These are phyloP conservation scores for Fusarium pseudocircinatum DNA, from an alignment of 2,329 filamentous ascomycete species.

Conservation along the genomic window DNA sequence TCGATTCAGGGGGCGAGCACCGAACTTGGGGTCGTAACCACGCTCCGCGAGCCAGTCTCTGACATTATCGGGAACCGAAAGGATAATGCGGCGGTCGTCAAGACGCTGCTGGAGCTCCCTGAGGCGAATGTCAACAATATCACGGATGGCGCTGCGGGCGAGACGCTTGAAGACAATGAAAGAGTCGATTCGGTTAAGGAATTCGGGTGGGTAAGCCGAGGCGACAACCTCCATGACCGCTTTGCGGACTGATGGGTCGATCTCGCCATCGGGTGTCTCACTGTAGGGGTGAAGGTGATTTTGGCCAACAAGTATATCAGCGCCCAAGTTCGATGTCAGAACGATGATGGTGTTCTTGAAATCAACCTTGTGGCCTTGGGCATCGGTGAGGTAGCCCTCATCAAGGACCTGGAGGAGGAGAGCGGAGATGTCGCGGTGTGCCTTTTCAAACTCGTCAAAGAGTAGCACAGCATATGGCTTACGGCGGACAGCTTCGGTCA, in stretches of 20 bases:
- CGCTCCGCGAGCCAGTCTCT: conserved; percentile 88
- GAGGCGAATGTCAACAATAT: conserved; percentile 93
- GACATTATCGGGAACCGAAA: conserved; percentile 76
- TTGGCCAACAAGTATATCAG: conserved; percentile 85
- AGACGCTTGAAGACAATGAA: conserved; percentile 96
- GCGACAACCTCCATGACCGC: conserved; percentile 91
- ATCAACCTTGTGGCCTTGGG: conserved; percentile 95
- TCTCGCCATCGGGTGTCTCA: conserved; percentile 70
- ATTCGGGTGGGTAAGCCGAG: conserved; percentile 83
- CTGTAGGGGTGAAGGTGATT: conserved; percentile 72
- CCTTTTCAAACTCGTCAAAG: conserved; percentile 98
- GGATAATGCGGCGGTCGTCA: conserved; percentile 83
- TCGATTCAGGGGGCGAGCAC: conserved; percentile 88
- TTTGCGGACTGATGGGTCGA: conserved; percentile 76
- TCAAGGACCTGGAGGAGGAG: conserved; percentile 93
- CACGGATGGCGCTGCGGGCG: conserved; percentile 78
- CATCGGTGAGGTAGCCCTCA: conserved; percentile 94
- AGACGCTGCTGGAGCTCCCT: conserved; percentile 84
- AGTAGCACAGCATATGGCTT: conserved; percentile 96
- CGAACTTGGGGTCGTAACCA: conserved; percentile 92
- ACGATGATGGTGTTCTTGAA: conserved; percentile 98
- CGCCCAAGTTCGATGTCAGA: conserved; percentile 93
- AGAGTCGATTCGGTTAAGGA: conserved; percentile 95
- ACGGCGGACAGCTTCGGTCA: conserved; percentile 92
- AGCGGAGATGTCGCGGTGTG: conserved; percentile 92